Evolutionary conservation across 768 basidiomycete genomes (phyloP).

Genomic region (Clitopilus hobsonii): DNA sequence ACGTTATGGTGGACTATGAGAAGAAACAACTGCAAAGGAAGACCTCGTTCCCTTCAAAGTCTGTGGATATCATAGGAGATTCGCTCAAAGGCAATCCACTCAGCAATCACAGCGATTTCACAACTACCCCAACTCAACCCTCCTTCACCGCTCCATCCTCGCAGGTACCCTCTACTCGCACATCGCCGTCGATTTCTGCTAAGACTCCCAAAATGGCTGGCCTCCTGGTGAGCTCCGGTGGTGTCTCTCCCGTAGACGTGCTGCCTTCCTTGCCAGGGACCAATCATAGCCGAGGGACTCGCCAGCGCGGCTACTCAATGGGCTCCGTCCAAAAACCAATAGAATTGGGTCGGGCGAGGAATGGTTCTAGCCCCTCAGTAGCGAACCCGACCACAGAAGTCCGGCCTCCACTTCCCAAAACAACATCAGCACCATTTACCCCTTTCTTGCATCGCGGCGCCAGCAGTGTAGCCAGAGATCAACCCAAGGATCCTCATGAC

Average conservation of each 20-base stretch:
- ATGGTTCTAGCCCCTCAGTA: conserved; percentile 5
- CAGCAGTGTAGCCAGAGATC: conserved; percentile 13
- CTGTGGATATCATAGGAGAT: background rate
- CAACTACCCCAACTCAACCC: background rate
- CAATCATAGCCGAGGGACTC: background rate
- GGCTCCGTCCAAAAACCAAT: background rate
- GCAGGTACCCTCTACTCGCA: background rate
- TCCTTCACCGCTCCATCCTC: background rate
- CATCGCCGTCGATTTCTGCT: background rate
- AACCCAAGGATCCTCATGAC: conserved; percentile 54
- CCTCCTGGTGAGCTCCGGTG: conserved; percentile 20
- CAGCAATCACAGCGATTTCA: background rate
- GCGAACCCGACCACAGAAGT: conserved; percentile 7
- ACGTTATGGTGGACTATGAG: background rate
- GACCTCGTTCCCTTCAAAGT: background rate
- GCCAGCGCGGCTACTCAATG: background rate
- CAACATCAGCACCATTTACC: background rate
- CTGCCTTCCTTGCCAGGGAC: background rate
- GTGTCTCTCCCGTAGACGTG: conserved; percentile 1
- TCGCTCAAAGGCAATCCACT: background rate
- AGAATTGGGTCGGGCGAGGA: background rate
- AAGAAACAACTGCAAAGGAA: background rate
- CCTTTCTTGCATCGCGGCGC: background rate
- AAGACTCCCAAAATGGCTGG: conserved; percentile 9
- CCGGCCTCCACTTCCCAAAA: background rate